These are phyloP conservation scores for Chenopodium formosanum DNA, from an alignment of 148 eudicot genomes.

Conservation along the genomic window DNA sequence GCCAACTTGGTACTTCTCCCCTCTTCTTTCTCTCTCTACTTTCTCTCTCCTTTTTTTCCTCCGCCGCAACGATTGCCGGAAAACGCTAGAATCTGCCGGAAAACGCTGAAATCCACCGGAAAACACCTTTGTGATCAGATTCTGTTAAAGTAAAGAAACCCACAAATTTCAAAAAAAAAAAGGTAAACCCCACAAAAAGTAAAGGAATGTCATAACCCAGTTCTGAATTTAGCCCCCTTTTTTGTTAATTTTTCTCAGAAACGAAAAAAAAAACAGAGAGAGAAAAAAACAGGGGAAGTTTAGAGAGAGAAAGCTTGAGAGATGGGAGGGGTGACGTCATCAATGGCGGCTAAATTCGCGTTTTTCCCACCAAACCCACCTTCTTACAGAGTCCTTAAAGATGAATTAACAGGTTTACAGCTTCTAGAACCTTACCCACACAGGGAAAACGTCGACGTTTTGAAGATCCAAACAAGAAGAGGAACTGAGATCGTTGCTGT, in stretches of 20 bases:
- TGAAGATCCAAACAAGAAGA: slow-evolving; percentile 65
- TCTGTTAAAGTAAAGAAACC: neutral
- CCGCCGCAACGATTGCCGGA: neutral
- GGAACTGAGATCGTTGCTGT: slow-evolving; percentile 73
- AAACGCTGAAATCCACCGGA: too few relatives aligned
- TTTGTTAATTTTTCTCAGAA: too few relatives aligned
- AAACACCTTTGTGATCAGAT: neutral
- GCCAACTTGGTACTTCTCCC: slow-evolving; percentile 23
- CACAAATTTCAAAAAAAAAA: too few relatives aligned
- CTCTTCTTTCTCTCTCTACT: neutral
- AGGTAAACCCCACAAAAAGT: neutral
- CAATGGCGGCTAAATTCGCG: slow-evolving; percentile 95
- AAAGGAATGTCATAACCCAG: too few relatives aligned
- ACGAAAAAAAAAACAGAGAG: neutral
- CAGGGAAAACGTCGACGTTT: slow-evolving; percentile 85
- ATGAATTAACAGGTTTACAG: slow-evolving; percentile 54
- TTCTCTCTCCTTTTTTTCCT: neutral
- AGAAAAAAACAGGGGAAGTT: slow-evolving; percentile 2
- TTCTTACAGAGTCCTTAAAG: slow-evolving; percentile 55
- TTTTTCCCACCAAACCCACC: slow-evolving; percentile 96
- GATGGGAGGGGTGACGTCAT: slow-evolving; percentile 98
- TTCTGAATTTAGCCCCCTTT: too few relatives aligned
- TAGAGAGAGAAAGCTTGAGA: neutral
- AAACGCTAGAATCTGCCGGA: too few relatives aligned
- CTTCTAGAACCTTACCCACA: slow-evolving; percentile 73